phyloP scores from a whole-genome alignment of 169 alveolate species.

The Plasmodium falciparum region DNA sequence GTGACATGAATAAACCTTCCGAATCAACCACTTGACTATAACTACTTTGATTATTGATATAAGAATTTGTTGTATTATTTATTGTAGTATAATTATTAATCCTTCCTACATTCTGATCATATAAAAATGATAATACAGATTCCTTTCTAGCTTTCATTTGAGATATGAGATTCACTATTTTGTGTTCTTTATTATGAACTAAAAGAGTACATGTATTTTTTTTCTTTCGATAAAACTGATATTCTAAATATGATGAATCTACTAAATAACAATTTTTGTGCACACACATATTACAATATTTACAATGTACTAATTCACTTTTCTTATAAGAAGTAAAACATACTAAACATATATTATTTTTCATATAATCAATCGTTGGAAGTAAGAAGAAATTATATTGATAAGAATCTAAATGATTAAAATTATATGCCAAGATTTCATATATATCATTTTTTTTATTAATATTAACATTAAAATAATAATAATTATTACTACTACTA shows the following conservation, averaged over 20 bases:
- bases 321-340: slow-evolving; percentile 60
- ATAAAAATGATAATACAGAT: neutral
- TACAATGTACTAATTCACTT: slow-evolving; percentile 40
- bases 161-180: slow-evolving; percentile 5
- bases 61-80: neutral
- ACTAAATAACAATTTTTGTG: slow-evolving; percentile 62
- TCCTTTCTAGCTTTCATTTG: slow-evolving; percentile 18
- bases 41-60: too few species aligned
- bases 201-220: slow-evolving; percentile 23
- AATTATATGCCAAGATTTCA: slow-evolving; percentile 50
- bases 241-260: slow-evolving; percentile 31
- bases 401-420: slow-evolving; percentile 52
- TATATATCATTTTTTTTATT: slow-evolving; percentile 50
- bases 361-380: slow-evolving; percentile 46
- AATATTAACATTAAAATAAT: neutral
- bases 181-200: slow-evolving; percentile 39
- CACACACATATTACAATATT: slow-evolving; percentile 62
- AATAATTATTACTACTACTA: neutral
- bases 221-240: slow-evolving; percentile 33
- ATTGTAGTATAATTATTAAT: neutral
- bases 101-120: neutral
- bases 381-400: slow-evolving; percentile 59
- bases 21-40: too few species aligned
- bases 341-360: slow-evolving; percentile 58
- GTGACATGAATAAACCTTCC: too few species aligned